phyloP scores from a whole-genome alignment of 73 alveolate genomes.

The Blepharisma stoltei region DNA sequence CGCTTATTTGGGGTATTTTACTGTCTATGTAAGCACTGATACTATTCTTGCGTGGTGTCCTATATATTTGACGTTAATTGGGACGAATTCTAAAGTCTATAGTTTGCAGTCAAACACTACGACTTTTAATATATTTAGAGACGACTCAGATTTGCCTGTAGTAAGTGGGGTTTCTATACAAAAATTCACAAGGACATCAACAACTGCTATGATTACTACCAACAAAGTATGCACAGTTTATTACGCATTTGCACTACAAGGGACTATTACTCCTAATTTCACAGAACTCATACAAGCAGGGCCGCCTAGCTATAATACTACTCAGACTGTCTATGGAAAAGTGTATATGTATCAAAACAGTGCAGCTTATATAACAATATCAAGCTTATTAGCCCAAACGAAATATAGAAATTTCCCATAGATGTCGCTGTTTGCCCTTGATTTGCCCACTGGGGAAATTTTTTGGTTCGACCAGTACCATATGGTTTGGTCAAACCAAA shows the following conservation, averaged over 20 bases:
- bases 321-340: conserved; percentile 45
- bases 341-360: conserved; percentile 35
- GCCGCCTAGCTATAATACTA: conserved; percentile 46
- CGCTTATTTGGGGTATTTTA: conserved; percentile 35
- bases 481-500: no score
- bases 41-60: neutral
- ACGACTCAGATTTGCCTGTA: conserved; percentile 42
- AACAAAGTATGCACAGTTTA: conserved; percentile 41
- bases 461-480: no score
- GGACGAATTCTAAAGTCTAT: conserved; percentile 43
- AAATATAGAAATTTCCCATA: no score
- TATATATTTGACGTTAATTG: conserved; percentile 37
- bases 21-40: conserved; percentile 7
- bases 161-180: conserved; percentile 35
- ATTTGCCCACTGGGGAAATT: no score
- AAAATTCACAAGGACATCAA: conserved; percentile 37
- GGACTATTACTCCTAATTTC: conserved; percentile 41
- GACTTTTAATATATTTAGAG: conserved; percentile 26
- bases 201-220: conserved; percentile 38
- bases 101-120: conserved; percentile 15
- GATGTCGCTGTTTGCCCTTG: no score
- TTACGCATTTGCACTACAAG: conserved; percentile 51
- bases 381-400: conserved; percentile 37
- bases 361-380: conserved; percentile 35
- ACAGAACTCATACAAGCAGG: conserved; percentile 36